Evolutionary conservation across 768 basidiomycete species (phyloP), one percentile per base, ranked within the genome.

Genomic region (Podaxis pistillaris): DNA sequence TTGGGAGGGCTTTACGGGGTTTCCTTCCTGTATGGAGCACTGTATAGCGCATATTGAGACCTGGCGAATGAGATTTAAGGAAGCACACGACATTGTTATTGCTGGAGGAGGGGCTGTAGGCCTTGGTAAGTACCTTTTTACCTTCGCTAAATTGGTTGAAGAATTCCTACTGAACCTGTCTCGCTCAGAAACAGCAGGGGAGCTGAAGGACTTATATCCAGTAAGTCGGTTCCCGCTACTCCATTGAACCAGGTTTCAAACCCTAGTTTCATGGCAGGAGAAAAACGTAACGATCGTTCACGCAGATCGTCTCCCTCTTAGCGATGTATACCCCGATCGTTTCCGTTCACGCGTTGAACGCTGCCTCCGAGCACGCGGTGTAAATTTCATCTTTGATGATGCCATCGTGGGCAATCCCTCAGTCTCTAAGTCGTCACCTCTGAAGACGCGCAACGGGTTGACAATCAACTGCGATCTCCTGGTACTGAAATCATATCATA

Each of bases 261-360:
- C 12, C 8, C 38, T 30, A 24, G 30, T 17, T 54, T 5, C 3
- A 41, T 22, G 19, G 15, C 50, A 78, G 76, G 59, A 66, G 8
- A 85, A 81, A 65, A 68, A 70, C 30, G 80, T 89, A 15, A 86
- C 85, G 24, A 78, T 89, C 56, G 80, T 89, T 3, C 87, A 89
- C 9, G 76, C 78, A 46, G 74, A 76, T 37, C 56, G 57, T 2
- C 69, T 76, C 28, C 79, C 88, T 28, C 74, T 89, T 62, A 85
- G 83, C 64, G 69, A 75, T 11, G 71, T 77, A 2, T 89, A 88
- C 66, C 79, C 85, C 0, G 68, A 73, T 11, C 78, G 79, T 53
- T 81, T 83, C 71, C 82, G 88, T 52, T 71, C 73, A 17, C 75
- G 70, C 30, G 63, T 84, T 4, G 80, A 78, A 63, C 65, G 70